phyloP scores from a whole-genome alignment of 257 asterid species.

The Henckelia pumila region DNA sequence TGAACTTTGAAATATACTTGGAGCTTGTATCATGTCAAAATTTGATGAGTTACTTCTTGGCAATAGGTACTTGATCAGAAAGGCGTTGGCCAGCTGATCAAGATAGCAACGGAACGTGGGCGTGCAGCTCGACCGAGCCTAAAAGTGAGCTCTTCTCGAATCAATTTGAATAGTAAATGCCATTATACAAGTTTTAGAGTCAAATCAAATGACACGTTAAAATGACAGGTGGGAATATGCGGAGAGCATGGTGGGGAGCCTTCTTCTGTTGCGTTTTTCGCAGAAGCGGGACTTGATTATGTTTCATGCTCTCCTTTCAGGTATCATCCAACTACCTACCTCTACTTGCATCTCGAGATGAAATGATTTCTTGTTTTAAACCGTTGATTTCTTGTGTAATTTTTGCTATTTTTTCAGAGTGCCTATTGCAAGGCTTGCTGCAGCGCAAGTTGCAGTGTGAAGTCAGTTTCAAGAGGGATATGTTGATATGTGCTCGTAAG shows the following conservation, averaged over 20 bases:
- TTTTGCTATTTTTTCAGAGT: constrained; percentile 59
- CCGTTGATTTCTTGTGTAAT: background rate
- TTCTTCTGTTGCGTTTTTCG: constrained; percentile 89
- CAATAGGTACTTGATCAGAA: constrained; percentile 84
- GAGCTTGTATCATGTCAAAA: background rate
- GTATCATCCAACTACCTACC: constrained; percentile 25
- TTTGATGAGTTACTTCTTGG: constrained; percentile 1
- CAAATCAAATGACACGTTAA: background rate
- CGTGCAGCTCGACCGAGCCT: constrained; percentile 89
- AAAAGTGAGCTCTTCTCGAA: constrained; percentile 46
- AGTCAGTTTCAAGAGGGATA: constrained; percentile 11
- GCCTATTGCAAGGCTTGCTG: constrained; percentile 98
- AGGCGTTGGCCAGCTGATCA: constrained; percentile 92
- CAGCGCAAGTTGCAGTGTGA: constrained; percentile 80
- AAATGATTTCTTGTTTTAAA: background rate
- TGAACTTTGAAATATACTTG: background rate
- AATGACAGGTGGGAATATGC: constrained; percentile 76
- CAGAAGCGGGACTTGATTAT: constrained; percentile 83
- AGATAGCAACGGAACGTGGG: constrained; percentile 87
- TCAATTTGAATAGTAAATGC: background rate
- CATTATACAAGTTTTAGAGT: no score
- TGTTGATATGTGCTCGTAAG: background rate
- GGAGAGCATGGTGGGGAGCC: constrained; percentile 99
- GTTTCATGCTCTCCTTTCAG: constrained; percentile 98
- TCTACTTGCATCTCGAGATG: background rate